Percentiles rank a stretch among this genome's conserved stretches.
Conservation (phyloP, 352 stramenopile genomes). For the Phytopythium vexans region DNA sequence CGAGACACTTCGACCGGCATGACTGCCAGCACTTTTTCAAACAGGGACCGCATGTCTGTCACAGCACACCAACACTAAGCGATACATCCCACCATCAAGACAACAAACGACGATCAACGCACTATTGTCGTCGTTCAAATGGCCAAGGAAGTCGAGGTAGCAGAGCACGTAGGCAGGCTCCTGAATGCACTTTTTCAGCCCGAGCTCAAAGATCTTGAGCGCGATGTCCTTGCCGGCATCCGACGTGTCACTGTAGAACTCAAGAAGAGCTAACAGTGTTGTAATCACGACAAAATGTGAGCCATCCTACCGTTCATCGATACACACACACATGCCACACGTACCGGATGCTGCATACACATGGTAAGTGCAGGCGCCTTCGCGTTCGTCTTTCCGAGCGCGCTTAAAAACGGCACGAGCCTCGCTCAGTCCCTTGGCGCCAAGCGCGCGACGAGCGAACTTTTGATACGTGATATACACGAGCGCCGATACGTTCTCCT, state of each 20-base stretch:
- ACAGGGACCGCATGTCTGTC: constrained; percentile 85
- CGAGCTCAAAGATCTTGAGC: constrained; percentile 88
- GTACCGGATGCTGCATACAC: constrained; percentile 80
- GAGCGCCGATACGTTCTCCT: constrained; percentile 68
- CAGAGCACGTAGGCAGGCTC: constrained; percentile 80
- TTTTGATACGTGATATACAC: constrained; percentile 85
- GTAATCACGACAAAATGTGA: constrained; percentile 4
- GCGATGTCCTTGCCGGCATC: constrained; percentile 82
- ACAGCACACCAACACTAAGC: constrained; percentile 3
- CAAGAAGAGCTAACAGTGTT: constrained; percentile 54
- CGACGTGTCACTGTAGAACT: constrained; percentile 86
- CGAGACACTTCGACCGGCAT: constrained; percentile 79
- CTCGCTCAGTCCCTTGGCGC: constrained; percentile 69
- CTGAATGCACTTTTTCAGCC: constrained; percentile 87
- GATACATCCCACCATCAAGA: not conserved
- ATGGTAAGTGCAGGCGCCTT: constrained; percentile 80
- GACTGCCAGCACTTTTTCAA: constrained; percentile 85
- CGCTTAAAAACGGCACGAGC: constrained; percentile 80
- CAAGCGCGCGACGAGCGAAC: constrained; percentile 75
- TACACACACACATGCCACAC: not conserved
- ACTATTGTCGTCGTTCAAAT: constrained; percentile 90
- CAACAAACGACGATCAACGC: constrained; percentile 13
- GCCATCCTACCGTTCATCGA: not conserved
- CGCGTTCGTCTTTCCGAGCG: constrained; percentile 77
- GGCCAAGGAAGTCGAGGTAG: constrained; percentile 83